Evolutionary conservation across 331 rosid species (phyloP).

Genomic region (Malus hybrid): DNA sequence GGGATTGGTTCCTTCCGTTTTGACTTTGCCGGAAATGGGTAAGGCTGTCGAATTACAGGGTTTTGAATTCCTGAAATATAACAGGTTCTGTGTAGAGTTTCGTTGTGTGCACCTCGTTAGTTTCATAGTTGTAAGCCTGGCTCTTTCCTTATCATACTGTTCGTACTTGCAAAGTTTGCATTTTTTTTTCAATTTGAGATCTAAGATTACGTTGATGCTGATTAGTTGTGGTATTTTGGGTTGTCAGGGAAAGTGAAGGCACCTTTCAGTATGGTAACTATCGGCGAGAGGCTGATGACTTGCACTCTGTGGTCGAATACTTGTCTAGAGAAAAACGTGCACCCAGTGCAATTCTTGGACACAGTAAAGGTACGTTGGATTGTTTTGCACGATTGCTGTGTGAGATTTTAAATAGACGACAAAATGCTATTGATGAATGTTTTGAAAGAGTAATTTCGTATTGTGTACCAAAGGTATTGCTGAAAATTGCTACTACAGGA

Average conservation of each 20-base stretch:
- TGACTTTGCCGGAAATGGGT: slow-evolving; percentile 88
- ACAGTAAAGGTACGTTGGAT: slow-evolving; percentile 63
- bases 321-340: slow-evolving; percentile 35
- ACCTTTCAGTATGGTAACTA: slow-evolving; percentile 52
- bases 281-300: slow-evolving; percentile 64
- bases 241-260: slow-evolving; percentile 84
- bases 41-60: slow-evolving; percentile 2
- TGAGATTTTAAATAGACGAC: background rate
- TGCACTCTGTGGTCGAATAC: slow-evolving; percentile 53
- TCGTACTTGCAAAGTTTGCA: background rate
- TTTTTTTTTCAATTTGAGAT: background rate
- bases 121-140: background rate
- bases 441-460: background rate
- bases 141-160: background rate
- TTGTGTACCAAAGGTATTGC: background rate
- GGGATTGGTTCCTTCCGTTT: slow-evolving; percentile 60
- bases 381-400: background rate
- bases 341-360: slow-evolving; percentile 59
- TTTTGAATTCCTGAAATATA: background rate
- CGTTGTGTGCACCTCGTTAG: background rate
- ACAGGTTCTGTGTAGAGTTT: background rate
- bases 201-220: slow-evolving; percentile 10
- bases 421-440: slow-evolving; percentile 6
- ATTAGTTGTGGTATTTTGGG: slow-evolving; percentile 19
- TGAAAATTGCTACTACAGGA: slow-evolving; percentile 33